These are phyloP conservation scores for Cryptosporidium andersoni DNA, from an alignment of 169 alveolate species.

Conservation along the genomic window DNA sequence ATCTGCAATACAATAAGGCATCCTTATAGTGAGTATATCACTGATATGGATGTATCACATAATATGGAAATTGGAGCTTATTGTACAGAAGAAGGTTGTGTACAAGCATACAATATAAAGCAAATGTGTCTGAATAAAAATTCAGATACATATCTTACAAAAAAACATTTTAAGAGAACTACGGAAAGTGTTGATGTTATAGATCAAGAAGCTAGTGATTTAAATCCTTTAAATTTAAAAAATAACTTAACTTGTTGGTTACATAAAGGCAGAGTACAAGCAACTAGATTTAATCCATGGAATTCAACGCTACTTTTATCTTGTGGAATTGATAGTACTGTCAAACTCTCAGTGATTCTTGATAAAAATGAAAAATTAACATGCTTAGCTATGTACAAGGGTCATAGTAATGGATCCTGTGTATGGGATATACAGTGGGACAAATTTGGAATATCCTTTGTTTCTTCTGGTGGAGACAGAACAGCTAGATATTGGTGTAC, in stretches of 20 bases:
- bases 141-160: too few relatives aligned
- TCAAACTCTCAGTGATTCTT: conserved; percentile 28
- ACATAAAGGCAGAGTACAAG: conserved; percentile 55
- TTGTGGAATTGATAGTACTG: conserved; percentile 43
- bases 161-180: too few relatives aligned
- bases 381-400: conserved; percentile 26
- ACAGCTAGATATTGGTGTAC: conserved; percentile 81
- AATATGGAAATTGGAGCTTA: conserved; percentile 43
- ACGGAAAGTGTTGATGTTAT: too few relatives aligned
- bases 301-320: conserved; percentile 32
- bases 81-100: conserved; percentile 59
- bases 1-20: conserved; percentile 23
- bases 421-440: conserved; percentile 82
- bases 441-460: conserved; percentile 80
- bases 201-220: too few relatives aligned
- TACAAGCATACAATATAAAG: conserved; percentile 24
- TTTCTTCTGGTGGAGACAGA: conserved; percentile 81
- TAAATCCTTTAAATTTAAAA: background rate
- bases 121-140: too few relatives aligned
- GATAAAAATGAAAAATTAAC: conserved; percentile 3
- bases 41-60: conserved; percentile 61
- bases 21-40: conserved; percentile 5
- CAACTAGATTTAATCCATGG: conserved; percentile 62
- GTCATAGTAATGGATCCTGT: conserved; percentile 36
- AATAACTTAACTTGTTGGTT: conserved; percentile 35